Evolutionary conservation across 768 basidiomycete genomes (phyloP).

Genomic region (Pulveroboletus sp.): DNA sequence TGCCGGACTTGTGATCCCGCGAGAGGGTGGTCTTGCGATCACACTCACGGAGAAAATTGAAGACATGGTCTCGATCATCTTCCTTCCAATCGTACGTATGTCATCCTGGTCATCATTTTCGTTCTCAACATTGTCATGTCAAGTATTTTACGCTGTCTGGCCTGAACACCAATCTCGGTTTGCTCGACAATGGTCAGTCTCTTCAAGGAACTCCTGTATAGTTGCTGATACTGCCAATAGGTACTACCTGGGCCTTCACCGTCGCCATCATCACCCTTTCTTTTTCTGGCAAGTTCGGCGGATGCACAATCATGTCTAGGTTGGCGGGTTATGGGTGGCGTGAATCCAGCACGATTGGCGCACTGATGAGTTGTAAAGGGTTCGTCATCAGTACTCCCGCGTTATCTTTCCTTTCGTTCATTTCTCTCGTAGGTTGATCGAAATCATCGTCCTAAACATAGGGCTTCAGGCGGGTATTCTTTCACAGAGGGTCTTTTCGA

Average conservation of each 20-base stretch:
- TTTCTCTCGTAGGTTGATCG: constrained; percentile 58
- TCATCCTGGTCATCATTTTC: background rate
- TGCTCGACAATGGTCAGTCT: constrained; percentile 65
- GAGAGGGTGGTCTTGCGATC: constrained; percentile 82
- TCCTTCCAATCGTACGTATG: constrained; percentile 67
- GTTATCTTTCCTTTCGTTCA: background rate
- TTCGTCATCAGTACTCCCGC: constrained; percentile 21
- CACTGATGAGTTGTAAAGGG: constrained; percentile 96
- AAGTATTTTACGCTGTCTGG: constrained; percentile 94
- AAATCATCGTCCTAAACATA: constrained; percentile 94
- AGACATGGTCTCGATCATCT: constrained; percentile 87
- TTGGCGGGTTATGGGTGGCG: constrained; percentile 70
- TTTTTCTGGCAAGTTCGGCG: constrained; percentile 86
- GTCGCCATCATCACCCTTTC: constrained; percentile 74
- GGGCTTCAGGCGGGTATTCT: constrained; percentile 80
- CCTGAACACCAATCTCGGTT: constrained; percentile 79
- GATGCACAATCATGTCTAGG: constrained; percentile 68
- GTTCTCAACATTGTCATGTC: background rate
- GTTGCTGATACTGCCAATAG: constrained; percentile 29
- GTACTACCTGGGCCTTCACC: constrained; percentile 84
- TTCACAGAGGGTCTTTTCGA: constrained; percentile 75
- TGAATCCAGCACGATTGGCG: constrained; percentile 80
- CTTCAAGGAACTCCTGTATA: background rate
- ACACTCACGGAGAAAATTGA: constrained; percentile 94
- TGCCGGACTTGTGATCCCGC: constrained; percentile 75